Base-by-base conservation (phyloP, 1,139 yeast genomes). In the Yamadazyma membranifaciens region DNA sequence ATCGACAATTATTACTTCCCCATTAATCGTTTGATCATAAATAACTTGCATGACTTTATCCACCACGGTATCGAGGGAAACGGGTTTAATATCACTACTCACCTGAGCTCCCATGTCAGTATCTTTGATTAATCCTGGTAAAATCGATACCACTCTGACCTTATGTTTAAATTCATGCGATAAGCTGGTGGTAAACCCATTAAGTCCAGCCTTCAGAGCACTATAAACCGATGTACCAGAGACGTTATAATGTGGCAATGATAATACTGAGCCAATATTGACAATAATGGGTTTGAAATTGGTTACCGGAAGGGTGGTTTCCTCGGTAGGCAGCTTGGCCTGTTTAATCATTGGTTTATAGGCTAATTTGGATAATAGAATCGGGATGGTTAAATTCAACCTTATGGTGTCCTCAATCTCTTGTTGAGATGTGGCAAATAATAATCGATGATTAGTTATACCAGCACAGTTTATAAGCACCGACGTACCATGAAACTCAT, bases 401-500 rank as follows among this genome's bases (percentile, higher is more conserved):
- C 71, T 69, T 31, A 88, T 59, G 6, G 89, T 68, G 2, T 63
- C 48, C 2, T 62, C 55, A 9, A 87, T 77, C 11, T 69, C 69
- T 0, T 63, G 57, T 0, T 62, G 55, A 1, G 72, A 46, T 3
- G 83, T 74, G 24, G 70, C 57, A 11, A 77, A 54, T 7, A 87
- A 62, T 14, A 89, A 62, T 0, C 75, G 63, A 31, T 75, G 69
- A 51, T 85, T 92, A 1, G 95, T 71, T 2, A 83, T 54, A 0
- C 98, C 98, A 0, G 96, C 96, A 60, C 92, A 81, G 54, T 89
- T 88, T 26, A 89, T 72, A 26, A 88, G 62, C 1, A 81, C 73
- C 20, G 67, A 51, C 0, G 52, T 44, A 9, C 48, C 48, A 6
- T 40, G 31, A n/a, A 66, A 37, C 36, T 52, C 32, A 13, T 38